phyloP scores from a whole-genome alignment of 1,284 basidiomycete genomes.

The Mycena sp. region DNA sequence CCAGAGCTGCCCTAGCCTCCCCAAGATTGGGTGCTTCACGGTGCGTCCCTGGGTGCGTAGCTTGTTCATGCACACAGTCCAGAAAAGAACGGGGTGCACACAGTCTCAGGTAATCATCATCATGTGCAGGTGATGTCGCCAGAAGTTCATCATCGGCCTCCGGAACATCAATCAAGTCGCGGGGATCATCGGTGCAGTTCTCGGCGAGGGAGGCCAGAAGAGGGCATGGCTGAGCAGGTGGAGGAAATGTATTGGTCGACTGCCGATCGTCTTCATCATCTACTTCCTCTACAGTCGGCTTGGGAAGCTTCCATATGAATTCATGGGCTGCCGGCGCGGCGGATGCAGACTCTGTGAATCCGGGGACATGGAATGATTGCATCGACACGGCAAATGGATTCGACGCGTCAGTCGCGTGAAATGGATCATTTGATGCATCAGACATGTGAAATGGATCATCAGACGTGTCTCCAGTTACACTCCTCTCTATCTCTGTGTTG shows the following conservation, averaged over 20 bases:
- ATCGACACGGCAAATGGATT: too few relatives aligned
- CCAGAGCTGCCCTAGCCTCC: neutral
- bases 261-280: neutral
- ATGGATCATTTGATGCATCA: neutral
- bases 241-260: neutral
- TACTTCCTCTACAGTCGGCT: neutral
- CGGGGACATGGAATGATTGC: neutral
- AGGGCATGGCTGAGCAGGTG: neutral
- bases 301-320: neutral
- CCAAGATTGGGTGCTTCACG: neutral
- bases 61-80: neutral
- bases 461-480: slow-evolving; percentile 1
- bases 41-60: neutral
- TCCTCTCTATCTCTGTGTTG: neutral
- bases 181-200: neutral
- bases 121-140: neutral
- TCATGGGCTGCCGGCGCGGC: neutral
- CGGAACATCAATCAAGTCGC: neutral
- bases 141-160: neutral
- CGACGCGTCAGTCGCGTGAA: neutral
- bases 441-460: neutral
- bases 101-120: neutral
- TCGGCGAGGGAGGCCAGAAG: neutral
- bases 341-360: neutral
- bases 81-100: neutral